Conservation (phyloP, 2,329 filamentous ascomycete species). For the Torrubiellomyces zombiae region DNA sequence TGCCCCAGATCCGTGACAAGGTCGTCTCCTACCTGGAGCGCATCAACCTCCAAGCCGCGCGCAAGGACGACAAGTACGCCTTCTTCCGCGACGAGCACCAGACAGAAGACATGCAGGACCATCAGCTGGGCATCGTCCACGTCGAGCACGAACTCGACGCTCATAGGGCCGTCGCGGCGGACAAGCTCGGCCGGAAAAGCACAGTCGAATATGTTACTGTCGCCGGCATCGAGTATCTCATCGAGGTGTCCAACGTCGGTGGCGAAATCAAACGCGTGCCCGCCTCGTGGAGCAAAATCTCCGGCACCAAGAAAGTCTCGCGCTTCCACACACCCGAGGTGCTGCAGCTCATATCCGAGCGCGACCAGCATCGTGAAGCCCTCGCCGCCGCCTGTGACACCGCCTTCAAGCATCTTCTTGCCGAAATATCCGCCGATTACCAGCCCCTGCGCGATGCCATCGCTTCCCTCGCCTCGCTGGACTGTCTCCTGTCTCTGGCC, state of each 20-base stretch:
- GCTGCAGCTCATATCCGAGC: constrained; percentile 62
- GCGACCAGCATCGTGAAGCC: constrained; percentile 88
- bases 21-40: constrained; percentile 64
- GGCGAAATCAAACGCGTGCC: constrained; percentile 69
- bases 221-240: constrained; percentile 82
- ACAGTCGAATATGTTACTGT: constrained; percentile 72
- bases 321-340: constrained; percentile 93
- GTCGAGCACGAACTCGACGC: constrained; percentile 78
- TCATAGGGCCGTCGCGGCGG: constrained; percentile 55
- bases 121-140: constrained; percentile 80
- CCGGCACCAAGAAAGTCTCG: constrained; percentile 79
- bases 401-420: constrained; percentile 59
- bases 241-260: constrained; percentile 86
- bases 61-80: constrained; percentile 76
- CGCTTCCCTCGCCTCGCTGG: constrained; percentile 68
- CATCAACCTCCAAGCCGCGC: constrained; percentile 72
- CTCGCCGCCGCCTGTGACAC: constrained; percentile 80
- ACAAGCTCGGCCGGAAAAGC: constrained; percentile 51
- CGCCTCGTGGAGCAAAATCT: constrained; percentile 88
- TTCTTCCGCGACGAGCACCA: constrained; percentile 85
- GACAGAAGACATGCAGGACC: constrained; percentile 73
- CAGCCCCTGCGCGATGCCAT: constrained; percentile 80
- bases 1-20: constrained; percentile 60
- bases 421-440: constrained; percentile 66
- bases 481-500: constrained; percentile 78